Conservation (phyloP, 768 basidiomycete species). For the Goffeauzyma gilvescens region DNA sequence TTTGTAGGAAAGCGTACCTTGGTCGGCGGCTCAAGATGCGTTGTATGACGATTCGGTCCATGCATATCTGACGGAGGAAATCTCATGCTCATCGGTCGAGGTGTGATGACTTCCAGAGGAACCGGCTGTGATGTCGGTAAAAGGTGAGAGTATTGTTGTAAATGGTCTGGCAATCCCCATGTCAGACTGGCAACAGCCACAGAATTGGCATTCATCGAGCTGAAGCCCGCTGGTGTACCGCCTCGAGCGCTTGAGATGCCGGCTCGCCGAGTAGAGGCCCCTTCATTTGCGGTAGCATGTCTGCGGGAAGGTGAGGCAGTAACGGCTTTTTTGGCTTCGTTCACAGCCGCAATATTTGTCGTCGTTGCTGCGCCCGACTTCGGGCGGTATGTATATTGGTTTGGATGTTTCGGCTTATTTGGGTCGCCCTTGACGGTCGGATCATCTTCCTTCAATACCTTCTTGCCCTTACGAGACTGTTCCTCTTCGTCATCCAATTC, state of each 20-base stretch:
- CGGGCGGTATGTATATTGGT: conserved; percentile 38
- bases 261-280: conserved; percentile 10
- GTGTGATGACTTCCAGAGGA: conserved; percentile 37
- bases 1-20: conserved; percentile 87
- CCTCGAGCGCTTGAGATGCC: conserved; percentile 25
- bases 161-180: conserved; percentile 85
- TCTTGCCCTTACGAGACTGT: conserved; percentile 23
- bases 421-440: not conserved
- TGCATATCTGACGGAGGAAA: no score
- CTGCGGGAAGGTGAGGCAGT: conserved; percentile 2
- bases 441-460: conserved; percentile 36
- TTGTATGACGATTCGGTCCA: conserved; percentile 1
- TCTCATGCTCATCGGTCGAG: conserved; percentile 9
- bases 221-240: conserved; percentile 16
- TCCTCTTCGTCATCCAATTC: conserved; percentile 26
- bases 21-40: conserved; percentile 30
- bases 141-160: conserved; percentile 66
- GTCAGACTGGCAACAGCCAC: conserved; percentile 12
- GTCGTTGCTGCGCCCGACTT: conserved; percentile 13
- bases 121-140: conserved; percentile 45
- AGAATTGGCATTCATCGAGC: conserved; percentile 26
- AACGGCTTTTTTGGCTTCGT: conserved; percentile 9
- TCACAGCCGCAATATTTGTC: conserved; percentile 7
- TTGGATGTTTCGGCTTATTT: conserved; percentile 34
- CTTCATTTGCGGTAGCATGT: conserved; percentile 1